Conservation (phyloP, 1,284 basidiomycete species). For the Trichosporon inkin region DNA sequence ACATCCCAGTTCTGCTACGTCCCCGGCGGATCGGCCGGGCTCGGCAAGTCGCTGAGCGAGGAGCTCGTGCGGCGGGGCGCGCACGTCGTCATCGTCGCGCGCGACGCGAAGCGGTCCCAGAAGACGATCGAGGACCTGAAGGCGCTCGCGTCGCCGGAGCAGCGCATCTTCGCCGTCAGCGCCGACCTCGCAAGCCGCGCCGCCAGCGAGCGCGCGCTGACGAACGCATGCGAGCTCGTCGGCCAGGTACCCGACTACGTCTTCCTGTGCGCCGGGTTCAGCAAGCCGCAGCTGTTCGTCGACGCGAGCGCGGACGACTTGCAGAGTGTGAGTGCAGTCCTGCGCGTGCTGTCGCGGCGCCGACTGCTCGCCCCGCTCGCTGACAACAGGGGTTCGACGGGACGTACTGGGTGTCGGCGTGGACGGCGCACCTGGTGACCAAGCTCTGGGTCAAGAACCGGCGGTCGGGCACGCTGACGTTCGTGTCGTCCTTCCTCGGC, state of each 20-base stretch:
- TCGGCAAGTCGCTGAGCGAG: conserved; percentile 68
- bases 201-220: conserved; percentile 59
- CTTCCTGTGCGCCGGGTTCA: conserved; percentile 71
- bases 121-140: conserved; percentile 61
- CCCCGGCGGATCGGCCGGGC: conserved; percentile 74
- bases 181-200: conserved; percentile 58
- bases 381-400: conserved; percentile 49
- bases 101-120: conserved; percentile 60
- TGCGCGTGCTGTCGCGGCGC: too few relatives aligned
- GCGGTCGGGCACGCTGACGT: conserved; percentile 65
- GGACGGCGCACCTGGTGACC: conserved; percentile 69
- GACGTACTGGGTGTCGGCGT: conserved; percentile 59
- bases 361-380: too few relatives aligned
- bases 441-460: conserved; percentile 65
- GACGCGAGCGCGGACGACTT: conserved; percentile 63
- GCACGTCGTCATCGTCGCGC: conserved; percentile 74
- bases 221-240: conserved; percentile 58
- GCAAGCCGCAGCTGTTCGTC: conserved; percentile 67
- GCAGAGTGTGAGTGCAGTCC: conserved; percentile 56
- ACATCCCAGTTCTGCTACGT: conserved; percentile 63
- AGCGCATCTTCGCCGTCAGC: conserved; percentile 62
- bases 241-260: conserved; percentile 66
- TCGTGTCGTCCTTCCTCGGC: conserved; percentile 76
- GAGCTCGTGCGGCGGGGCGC: conserved; percentile 68
- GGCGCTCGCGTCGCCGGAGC: conserved; percentile 54